Percentiles rank a stretch among this genome's conserved stretches.
phyloP scores from a whole-genome alignment of 495 filamentous ascomycete genomes.

The Penicillium macrosclerotiorum region DNA sequence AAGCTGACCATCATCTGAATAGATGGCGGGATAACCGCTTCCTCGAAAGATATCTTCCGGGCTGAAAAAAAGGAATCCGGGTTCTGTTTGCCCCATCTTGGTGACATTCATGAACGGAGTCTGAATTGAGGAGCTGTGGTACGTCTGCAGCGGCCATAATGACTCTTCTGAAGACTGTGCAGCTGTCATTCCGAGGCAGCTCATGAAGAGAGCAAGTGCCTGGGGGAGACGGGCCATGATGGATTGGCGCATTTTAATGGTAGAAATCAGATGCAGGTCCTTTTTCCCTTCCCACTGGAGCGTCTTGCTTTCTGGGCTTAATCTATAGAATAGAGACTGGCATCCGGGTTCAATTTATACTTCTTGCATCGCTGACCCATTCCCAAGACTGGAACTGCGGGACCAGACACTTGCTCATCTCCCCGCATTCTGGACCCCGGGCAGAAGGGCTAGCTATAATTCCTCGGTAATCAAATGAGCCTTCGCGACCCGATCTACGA shows the following conservation, averaged over 20 bases:
- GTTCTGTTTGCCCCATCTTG: conserved; percentile 25
- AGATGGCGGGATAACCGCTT: conserved; percentile 19
- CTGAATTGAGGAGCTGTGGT: conserved; percentile 18
- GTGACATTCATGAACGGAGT: conserved; percentile 26
- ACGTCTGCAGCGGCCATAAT: conserved; percentile 13
- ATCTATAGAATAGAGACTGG: too few relatives aligned
- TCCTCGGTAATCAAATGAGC: neutral
- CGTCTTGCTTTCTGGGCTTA: neutral
- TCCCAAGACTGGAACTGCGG: neutral
- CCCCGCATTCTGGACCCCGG: neutral
- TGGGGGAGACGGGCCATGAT: neutral
- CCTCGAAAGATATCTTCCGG: conserved; percentile 9
- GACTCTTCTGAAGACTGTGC: neutral
- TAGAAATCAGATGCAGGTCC: neutral
- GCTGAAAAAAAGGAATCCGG: conserved; percentile 25
- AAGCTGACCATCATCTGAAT: conserved; percentile 27
- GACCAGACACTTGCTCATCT: neutral
- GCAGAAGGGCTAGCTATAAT: neutral
- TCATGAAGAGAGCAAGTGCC: conserved; percentile 2
- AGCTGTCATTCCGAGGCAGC: neutral
- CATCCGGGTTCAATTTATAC: conserved; percentile 4
- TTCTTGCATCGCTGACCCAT: neutral
- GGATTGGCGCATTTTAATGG: neutral
- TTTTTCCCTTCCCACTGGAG: neutral
- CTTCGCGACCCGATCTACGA: neutral